phyloP scores from a whole-genome alignment of 2,329 filamentous ascomycete species.

The Fusarium staphyleae region DNA sequence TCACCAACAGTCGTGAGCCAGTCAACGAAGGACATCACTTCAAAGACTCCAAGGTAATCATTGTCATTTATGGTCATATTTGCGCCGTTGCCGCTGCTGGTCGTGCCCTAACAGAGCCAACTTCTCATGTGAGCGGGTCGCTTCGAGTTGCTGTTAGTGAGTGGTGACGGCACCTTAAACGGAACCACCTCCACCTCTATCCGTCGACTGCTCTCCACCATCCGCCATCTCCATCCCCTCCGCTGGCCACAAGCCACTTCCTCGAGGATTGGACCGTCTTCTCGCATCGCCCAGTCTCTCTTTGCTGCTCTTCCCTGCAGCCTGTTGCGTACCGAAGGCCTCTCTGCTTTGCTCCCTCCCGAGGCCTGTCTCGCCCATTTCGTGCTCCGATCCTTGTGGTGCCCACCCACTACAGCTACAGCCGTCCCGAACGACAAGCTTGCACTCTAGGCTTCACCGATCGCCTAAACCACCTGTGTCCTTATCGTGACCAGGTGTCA shows the following conservation, averaged over 20 bases:
- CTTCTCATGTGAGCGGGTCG: constrained; percentile 20
- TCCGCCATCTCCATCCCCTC: constrained; percentile 33
- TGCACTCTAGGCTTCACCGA: constrained; percentile 20
- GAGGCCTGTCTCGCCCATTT: constrained; percentile 23
- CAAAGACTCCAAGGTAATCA: not conserved
- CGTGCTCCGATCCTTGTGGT: constrained; percentile 23
- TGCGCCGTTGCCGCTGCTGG: not conserved
- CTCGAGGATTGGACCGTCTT: constrained; percentile 15
- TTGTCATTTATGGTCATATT: not conserved
- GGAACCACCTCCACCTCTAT: constrained; percentile 39
- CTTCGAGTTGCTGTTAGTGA: constrained; percentile 13
- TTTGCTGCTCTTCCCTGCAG: not conserved
- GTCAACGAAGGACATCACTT: constrained; percentile 1
- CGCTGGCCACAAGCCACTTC: constrained; percentile 26
- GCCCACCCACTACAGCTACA: constrained; percentile 19
- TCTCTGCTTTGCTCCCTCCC: constrained; percentile 10
- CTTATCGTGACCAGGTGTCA: constrained; percentile 7
- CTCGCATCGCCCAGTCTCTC: constrained; percentile 11
- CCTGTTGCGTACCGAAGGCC: not conserved
- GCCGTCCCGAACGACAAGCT: constrained; percentile 26
- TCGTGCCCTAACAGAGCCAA: constrained; percentile 6
- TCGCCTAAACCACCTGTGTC: constrained; percentile 9
- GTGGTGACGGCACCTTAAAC: constrained; percentile 39
- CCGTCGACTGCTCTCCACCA: constrained; percentile 36
- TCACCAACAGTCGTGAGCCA: not conserved